Evolutionary conservation across 805 yeast genomes (phyloP), one percentile per base, ranked within the genome.

Genomic region (Grigorovia humatica): DNA sequence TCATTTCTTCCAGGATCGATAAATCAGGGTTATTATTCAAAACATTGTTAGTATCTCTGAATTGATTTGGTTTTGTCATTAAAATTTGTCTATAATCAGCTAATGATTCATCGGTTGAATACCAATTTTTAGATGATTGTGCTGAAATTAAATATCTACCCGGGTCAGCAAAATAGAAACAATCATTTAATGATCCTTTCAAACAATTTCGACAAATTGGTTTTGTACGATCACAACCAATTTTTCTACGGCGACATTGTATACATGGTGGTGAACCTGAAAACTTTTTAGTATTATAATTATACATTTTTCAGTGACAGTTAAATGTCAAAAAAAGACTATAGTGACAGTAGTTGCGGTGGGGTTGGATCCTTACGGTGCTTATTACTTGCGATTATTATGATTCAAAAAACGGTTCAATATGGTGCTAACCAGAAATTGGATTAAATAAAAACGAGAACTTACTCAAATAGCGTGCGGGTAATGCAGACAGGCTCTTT

Each of bases 161-260:
- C 6, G 45, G 45, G 6, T 43, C 27, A 32, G 38, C 38, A 32
- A 5, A 32, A 32, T 32, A 32, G 15, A 32, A 32, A 51, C 67
- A 63, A 13, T 54, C 53, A 11, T 49, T 46, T n/a, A 53, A 48
- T n/a, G 51, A 51, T 35, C 53, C 50, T 27, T 58, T 60, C 9
- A 43, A 46, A 54, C 81, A 76, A n/a, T 68, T 59, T 0, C 75
- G 72, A 57, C 81, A 76, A 2, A 68, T 62, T 1, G 81, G 81
- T 51, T 68, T 70, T 9, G 56, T 58, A 57, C 76, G 76, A 59
- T 76, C 79, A 61, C 81, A 76, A 51, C 75, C 76, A 59, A 75
- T 76, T 66, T 75, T 76, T 56, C 73, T 65, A 53, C 62, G 64
- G 48, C 74, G 65, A 56, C 80, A 76, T 49, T 62, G 63, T 7